These are phyloP conservation scores for Cornus suecica DNA, from an alignment of 148 eudicot species.

Conservation along the genomic window DNA sequence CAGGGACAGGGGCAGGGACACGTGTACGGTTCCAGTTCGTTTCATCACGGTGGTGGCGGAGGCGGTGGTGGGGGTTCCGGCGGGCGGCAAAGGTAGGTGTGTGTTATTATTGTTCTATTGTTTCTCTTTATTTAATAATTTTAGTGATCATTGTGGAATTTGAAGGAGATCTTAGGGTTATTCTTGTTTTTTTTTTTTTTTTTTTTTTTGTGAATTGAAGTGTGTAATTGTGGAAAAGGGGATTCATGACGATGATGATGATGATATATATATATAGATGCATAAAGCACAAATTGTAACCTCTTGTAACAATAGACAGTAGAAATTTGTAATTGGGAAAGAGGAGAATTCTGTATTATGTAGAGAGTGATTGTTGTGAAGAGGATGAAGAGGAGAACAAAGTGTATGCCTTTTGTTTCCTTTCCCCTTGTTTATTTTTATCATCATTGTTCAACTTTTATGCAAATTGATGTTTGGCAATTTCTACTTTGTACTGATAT, in stretches of 20 bases:
- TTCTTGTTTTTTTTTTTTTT: too few relatives aligned
- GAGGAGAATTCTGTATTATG: neutral
- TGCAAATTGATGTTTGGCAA: neutral
- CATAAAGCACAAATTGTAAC: neutral
- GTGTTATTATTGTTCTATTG: too few relatives aligned
- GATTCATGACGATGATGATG: neutral
- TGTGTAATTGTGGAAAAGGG: neutral
- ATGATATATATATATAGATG: neutral
- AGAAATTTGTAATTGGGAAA: neutral
- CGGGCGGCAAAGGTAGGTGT: neutral
- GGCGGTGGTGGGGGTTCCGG: neutral
- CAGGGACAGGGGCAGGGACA: constrained; percentile 34
- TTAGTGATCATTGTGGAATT: neutral
- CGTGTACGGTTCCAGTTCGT: constrained; percentile 23
- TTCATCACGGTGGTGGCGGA: neutral
- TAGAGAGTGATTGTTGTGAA: neutral
- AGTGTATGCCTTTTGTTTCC: neutral
- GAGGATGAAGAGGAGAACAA: neutral
- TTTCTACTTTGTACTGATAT: neutral
- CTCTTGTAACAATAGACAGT: neutral
- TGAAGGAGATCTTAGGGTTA: neutral
- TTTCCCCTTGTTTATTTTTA: neutral
- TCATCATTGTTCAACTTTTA: neutral
- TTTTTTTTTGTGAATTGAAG: neutral
- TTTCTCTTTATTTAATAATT: neutral